These are phyloP conservation scores for Neurospora crassa DNA, from an alignment of 2,329 filamentous ascomycete genomes.

Conservation along the genomic window DNA sequence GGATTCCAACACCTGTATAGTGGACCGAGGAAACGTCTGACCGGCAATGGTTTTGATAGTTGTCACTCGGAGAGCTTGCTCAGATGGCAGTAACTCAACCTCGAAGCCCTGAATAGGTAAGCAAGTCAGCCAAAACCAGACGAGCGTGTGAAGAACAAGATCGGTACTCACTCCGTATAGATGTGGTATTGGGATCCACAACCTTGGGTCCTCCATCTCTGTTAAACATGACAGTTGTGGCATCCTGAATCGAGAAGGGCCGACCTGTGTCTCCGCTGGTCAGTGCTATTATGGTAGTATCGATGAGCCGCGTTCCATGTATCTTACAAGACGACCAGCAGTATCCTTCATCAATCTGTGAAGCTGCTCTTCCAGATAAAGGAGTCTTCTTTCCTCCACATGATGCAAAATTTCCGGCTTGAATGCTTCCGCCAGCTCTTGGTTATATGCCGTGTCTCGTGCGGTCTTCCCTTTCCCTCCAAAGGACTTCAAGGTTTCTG, in stretches of 20 bases:
- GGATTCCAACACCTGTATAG: not conserved
- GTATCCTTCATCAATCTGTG: not conserved
- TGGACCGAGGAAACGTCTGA: not conserved
- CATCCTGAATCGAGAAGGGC: not conserved
- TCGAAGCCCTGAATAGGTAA: not conserved
- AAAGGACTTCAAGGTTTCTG: not conserved
- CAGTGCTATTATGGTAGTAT: not conserved
- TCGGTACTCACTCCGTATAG: not conserved
- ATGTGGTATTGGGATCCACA: not conserved
- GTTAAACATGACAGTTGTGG: not conserved
- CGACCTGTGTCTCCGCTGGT: not conserved
- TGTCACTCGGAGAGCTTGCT: not conserved
- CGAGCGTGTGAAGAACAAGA: not conserved
- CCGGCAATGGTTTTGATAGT: not conserved
- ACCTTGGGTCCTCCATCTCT: not conserved
- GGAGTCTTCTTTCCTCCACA: not conserved
- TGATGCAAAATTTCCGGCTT: not conserved
- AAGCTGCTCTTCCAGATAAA: not conserved
- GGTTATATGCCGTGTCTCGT: not conserved
- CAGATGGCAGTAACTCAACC: not conserved
- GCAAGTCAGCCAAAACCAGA: not conserved
- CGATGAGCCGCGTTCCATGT: not conserved
- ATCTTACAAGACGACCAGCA: not conserved
- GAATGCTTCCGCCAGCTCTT: not conserved
- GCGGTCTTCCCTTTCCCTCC: not conserved